Conservation (phyloP, 2,329 filamentous ascomycete genomes). For the Polytolypa hystricis region DNA sequence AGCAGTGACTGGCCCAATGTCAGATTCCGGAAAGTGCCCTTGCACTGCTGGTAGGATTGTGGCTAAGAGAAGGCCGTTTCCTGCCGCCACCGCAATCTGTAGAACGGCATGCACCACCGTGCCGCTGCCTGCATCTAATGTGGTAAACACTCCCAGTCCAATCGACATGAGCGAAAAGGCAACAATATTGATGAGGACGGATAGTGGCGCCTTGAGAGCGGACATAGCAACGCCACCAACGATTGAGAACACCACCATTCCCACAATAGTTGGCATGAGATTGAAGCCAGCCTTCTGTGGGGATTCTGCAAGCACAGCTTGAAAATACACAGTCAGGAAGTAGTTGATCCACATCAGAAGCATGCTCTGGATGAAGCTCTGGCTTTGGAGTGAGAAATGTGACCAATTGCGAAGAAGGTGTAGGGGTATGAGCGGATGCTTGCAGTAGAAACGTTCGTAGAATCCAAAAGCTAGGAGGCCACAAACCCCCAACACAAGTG, state of each 20-base stretch:
- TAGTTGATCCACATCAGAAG: constrained; percentile 22
- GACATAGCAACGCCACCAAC: constrained; percentile 16
- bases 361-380: constrained; percentile 26
- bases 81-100: constrained; percentile 15
- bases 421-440: too few species aligned
- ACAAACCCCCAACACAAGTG: too few species aligned
- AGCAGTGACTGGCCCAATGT: constrained; percentile 14
- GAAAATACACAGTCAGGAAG: constrained; percentile 33
- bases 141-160: constrained; percentile 17
- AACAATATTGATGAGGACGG: constrained; percentile 16
- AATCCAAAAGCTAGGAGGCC: too few species aligned
- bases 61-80: constrained; percentile 13
- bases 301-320: constrained; percentile 21
- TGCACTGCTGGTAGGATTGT: constrained; percentile 16
- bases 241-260: constrained; percentile 10
- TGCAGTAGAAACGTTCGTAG: too few species aligned
- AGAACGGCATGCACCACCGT: constrained; percentile 16
- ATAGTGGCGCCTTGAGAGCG: constrained; percentile 19
- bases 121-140: constrained; percentile 15
- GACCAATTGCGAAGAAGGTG: too few species aligned
- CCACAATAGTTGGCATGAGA: constrained; percentile 15
- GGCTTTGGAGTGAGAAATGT: too few species aligned
- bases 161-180: constrained; percentile 17
- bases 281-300: constrained; percentile 19
- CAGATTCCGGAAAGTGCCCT: constrained; percentile 14